Conservation (phyloP, 2,329 filamentous ascomycete species). For the Fonsecaea pugnacius region DNA sequence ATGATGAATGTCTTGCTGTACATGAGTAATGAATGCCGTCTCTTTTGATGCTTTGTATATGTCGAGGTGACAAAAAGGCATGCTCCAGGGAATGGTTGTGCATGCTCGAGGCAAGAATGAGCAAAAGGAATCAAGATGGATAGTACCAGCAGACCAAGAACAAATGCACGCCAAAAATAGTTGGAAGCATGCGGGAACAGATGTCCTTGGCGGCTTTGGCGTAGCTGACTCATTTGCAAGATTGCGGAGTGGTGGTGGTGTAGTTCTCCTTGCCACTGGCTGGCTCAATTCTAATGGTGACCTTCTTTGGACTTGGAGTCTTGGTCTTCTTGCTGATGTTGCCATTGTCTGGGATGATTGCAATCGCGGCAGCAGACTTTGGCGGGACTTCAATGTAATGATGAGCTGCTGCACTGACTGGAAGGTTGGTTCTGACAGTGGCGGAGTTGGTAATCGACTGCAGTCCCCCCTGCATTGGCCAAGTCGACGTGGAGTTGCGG, state of each 20-base stretch:
- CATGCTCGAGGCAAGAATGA: constrained; percentile 31
- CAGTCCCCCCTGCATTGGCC: constrained; percentile 46
- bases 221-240: constrained; percentile 36
- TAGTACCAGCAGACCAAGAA: constrained; percentile 31
- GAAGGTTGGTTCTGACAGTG: constrained; percentile 29
- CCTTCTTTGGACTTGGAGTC: constrained; percentile 49
- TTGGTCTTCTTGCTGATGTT: constrained; percentile 41
- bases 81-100: constrained; percentile 23
- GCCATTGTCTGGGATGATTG: constrained; percentile 39
- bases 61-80: constrained; percentile 19
- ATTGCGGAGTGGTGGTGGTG: constrained; percentile 40
- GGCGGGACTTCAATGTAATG: constrained; percentile 42
- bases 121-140: constrained; percentile 30
- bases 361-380: constrained; percentile 43
- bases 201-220: constrained; percentile 21
- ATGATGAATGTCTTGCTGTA: constrained; percentile 26
- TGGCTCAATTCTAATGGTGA: constrained; percentile 44
- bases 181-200: constrained; percentile 18
- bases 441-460: constrained; percentile 48
- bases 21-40: constrained; percentile 17
- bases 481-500: constrained; percentile 36
- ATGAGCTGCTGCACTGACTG: constrained; percentile 37
- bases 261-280: constrained; percentile 47
- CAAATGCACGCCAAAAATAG: constrained; percentile 30
- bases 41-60: constrained; percentile 16